Base-by-base conservation (phyloP, 345 rosid species). In the Ailanthus altissimus region DNA sequence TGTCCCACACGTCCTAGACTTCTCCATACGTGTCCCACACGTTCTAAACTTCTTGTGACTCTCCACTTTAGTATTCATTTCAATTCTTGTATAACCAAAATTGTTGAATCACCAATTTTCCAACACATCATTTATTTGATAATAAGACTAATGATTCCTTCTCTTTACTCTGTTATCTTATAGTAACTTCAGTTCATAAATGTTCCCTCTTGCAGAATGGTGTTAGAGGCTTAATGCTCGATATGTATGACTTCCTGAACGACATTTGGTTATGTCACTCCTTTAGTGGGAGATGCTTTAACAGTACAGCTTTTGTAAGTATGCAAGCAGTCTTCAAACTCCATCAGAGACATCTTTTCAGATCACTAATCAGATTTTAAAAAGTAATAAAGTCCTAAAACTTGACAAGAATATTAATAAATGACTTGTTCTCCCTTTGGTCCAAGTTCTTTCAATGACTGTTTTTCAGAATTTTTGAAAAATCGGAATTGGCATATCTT, bases 201-300 rank as follows among this genome's bases (percentile, higher is more conserved):
- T 69, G 61, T 40, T 25, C 20, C 13, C 2, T 53, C 26, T 80
- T 86, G 86, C 86, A 94, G 97, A 93, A 94, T 84, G 98, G 98
- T 56, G 88, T 91, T 38, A 86, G 98, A 82, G 98, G 98, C 58
- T 85, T 94, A 63, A 93, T 92, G 99, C 91, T 93, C 25, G 99
- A 95, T 72, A 84, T 92, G 92, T 95, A 93, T 73, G 97, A 93
- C 83, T 95, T 92, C 77, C 36, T 80, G 79, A 89, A 90, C 67
- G 94, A 86, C 71, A 77, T 95, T 36, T 95, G 99, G 99, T 76
- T 93, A 28, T 93, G 98, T 74, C 99, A 95, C 85, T 95, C 99
- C 63, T 87, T 84, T 43, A 84, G 84, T 2, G 94, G 92, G 28
- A 72, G 42, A 16, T 93, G 98, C 83, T 90, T 83, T 83, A 88